phyloP scores from a whole-genome alignment of 805 yeast genomes.

The Ogataea minuta region DNA sequence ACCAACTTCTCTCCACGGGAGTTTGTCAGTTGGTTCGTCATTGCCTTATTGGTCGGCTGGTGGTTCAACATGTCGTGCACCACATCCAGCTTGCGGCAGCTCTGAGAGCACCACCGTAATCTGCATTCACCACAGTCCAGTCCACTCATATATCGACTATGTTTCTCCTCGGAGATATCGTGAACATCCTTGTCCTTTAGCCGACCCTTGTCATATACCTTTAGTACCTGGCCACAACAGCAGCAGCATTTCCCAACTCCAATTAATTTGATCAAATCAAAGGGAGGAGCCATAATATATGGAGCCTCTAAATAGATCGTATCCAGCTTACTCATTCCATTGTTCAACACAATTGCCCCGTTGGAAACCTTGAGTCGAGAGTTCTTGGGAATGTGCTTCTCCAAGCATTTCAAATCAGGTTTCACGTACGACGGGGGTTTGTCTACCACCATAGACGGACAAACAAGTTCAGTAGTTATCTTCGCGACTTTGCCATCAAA shows the following conservation, averaged over 20 bases:
- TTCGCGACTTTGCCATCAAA: conserved; percentile 1
- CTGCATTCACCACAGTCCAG: conserved; percentile 32
- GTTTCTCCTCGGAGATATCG: conserved; percentile 24
- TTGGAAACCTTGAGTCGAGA: conserved; percentile 8
- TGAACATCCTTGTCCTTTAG: conserved; percentile 21
- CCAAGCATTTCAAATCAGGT: conserved; percentile 7
- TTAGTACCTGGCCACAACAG: conserved; percentile 33
- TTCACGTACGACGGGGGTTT: conserved; percentile 17
- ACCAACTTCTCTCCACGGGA: conserved; percentile 13
- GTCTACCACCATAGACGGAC: conserved; percentile 8
- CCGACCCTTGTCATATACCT: conserved; percentile 32
- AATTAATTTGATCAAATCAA: conserved; percentile 27
- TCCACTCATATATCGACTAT: conserved; percentile 30
- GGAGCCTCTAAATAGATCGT: conserved; percentile 32
- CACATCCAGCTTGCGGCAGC: conserved; percentile 29
- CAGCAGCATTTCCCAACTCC: conserved; percentile 33
- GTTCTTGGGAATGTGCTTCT: conserved; percentile 13
- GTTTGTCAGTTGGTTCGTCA: conserved; percentile 23
- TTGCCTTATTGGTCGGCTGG: conserved; percentile 31
- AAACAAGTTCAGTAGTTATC: not conserved
- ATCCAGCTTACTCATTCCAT: conserved; percentile 16
- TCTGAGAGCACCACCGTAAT: conserved; percentile 31
- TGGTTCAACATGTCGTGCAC: conserved; percentile 28
- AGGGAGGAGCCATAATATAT: conserved; percentile 26
- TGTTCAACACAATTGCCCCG: conserved; percentile 11